Evolutionary conservation across 352 stramenopile genomes (phyloP).

Genomic region (Globisporangium megalacanthum): DNA sequence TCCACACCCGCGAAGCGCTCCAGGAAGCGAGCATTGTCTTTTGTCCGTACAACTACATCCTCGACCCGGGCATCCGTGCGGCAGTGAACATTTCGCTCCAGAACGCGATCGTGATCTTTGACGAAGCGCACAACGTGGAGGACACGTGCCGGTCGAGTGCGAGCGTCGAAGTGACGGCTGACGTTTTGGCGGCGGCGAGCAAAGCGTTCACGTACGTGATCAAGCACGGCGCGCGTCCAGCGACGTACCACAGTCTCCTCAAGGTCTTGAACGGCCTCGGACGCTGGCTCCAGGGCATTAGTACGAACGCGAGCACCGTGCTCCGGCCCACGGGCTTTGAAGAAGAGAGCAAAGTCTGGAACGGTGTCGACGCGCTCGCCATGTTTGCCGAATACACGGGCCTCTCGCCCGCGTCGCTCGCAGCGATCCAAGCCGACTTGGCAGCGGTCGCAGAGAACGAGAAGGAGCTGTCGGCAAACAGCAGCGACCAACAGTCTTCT

Average conservation of each 20-base stretch:
- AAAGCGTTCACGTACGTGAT: slow-evolving; percentile 64
- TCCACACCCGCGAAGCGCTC: slow-evolving; percentile 44
- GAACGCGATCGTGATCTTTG: slow-evolving; percentile 73
- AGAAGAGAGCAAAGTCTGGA: slow-evolving; percentile 71
- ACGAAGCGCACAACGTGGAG: slow-evolving; percentile 87
- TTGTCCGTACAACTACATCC: slow-evolving; percentile 86
- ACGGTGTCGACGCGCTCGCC: slow-evolving; percentile 49
- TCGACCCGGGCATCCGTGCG: slow-evolving; percentile 70
- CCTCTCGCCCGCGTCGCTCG: slow-evolving; percentile 43
- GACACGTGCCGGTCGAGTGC: slow-evolving; percentile 77
- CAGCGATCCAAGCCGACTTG: slow-evolving; percentile 34
- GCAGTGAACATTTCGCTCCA: slow-evolving; percentile 68
- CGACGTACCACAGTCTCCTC: slow-evolving; percentile 34
- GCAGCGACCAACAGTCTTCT: slow-evolving; percentile 9
- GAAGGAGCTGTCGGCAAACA: slow-evolving; percentile 35
- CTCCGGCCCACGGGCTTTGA: slow-evolving; percentile 57
- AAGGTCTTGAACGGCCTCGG: slow-evolving; percentile 63
- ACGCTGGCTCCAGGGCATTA: slow-evolving; percentile 50
- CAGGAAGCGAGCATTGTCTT: slow-evolving; percentile 75
- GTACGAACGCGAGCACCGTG: slow-evolving; percentile 32
- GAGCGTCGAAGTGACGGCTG: slow-evolving; percentile 62
- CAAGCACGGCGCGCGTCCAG: slow-evolving; percentile 48
- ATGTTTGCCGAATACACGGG: slow-evolving; percentile 66
- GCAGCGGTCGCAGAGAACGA: slow-evolving; percentile 46
- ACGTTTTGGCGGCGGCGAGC: slow-evolving; percentile 43